Evolutionary conservation across 352 stramenopile genomes (phyloP), one percentile per base, ranked within the genome.

Genomic region (Pythium diclinum): DNA sequence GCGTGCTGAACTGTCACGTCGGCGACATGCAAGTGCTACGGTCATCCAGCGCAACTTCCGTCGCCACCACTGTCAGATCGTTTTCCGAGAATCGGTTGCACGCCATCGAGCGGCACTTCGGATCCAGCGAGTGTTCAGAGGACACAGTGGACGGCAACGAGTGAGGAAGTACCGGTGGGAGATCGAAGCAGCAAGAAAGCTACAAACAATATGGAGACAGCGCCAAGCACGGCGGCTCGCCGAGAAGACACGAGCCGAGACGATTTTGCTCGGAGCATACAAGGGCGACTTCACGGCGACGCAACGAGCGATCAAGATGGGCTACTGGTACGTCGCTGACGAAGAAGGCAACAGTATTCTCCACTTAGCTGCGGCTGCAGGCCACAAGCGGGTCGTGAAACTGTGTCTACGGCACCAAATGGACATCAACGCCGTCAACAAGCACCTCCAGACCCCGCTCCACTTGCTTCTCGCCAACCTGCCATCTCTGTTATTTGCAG

Each of bases 311-410:
- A 77, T 95, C 61, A 63, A 62, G 1, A 65, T 59, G 8, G 82
- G 78, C 0, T 87, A 79, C 54, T 76, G 74, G 72, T 76, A 85
- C 28, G 71, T 89, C 6, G 16, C 61, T 3, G 87, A 94, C 59
- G 63, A 55, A 3, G 74, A 89, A 14, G 76, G 82, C 9, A 92
- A 95, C 56, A 71, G 71, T 1, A 82, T 96, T 56, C 61, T 96
- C 1, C 87, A 95, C 58, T 69, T 88, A 40, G 81, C 81, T 1
- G 81, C 81, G 2, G 75, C 78, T 10, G 80, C 80, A 53, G 83
- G 83, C 6, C 77, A 85, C 68, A 93, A 92, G 56, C 79, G 88
- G 9, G 54, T 95, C 6, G 73, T 95, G 2, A 96, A 96, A 58
- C 72, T 95, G 17, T 95, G 87, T 69, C 65, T 95, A 23, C 85